Conservation (phyloP, 495 filamentous ascomycete genomes). For the Xylaria venustula region DNA sequence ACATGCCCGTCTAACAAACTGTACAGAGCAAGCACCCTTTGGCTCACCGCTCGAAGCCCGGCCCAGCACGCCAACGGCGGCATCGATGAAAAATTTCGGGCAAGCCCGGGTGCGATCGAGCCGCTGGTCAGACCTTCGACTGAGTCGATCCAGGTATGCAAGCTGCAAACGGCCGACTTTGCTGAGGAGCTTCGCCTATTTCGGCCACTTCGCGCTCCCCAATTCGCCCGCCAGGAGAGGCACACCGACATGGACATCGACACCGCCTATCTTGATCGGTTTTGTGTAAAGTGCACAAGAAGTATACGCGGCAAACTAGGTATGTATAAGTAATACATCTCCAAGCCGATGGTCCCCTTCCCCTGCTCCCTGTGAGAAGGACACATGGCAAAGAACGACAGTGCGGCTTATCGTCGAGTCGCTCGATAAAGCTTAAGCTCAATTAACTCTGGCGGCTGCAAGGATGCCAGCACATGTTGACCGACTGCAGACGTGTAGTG, state of each 20-base stretch:
- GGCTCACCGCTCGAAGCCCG: constrained; percentile 14
- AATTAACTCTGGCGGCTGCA: neutral
- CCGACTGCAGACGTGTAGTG: neutral
- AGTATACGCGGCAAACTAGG: too few relatives aligned
- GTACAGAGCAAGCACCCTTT: constrained; percentile 10
- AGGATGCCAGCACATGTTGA: neutral
- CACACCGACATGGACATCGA: constrained; percentile 3
- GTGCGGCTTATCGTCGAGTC: neutral
- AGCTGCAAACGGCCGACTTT: neutral
- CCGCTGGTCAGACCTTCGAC: constrained; percentile 2
- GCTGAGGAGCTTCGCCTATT: constrained; percentile 1
- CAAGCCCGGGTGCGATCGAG: neutral
- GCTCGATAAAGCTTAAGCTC: neutral
- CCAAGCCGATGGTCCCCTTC: neutral
- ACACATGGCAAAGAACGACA: constrained; percentile 2
- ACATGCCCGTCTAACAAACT: constrained; percentile 10
- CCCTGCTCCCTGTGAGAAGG: neutral
- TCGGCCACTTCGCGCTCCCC: neutral
- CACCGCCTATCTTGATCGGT: neutral
- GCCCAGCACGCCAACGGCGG: constrained; percentile 12
- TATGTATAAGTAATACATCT: too few relatives aligned
- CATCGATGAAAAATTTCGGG: constrained; percentile 2
- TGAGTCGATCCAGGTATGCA: neutral
- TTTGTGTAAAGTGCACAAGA: neutral
- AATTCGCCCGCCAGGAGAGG: neutral